Conservation (phyloP, 2,329 filamentous ascomycete genomes). For the Ophiostoma montium region DNA sequence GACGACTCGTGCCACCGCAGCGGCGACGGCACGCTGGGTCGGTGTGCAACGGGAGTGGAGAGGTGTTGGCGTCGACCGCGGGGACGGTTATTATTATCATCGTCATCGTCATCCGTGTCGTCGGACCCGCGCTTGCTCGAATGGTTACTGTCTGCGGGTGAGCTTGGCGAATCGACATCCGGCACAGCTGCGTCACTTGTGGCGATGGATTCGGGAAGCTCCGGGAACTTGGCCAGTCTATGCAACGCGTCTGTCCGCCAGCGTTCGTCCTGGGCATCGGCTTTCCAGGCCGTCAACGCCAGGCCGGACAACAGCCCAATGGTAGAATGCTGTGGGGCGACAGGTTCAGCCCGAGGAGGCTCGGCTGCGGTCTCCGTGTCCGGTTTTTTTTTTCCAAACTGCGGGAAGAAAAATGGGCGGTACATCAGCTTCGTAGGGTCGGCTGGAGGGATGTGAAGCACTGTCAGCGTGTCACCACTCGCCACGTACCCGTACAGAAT, state of each 20-base stretch:
- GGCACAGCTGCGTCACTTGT: background rate
- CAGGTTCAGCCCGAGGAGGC: no score
- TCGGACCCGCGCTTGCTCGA: background rate
- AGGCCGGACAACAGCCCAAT: background rate
- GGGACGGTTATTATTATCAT: background rate
- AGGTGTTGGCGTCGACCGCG: background rate
- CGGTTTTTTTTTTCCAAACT: background rate
- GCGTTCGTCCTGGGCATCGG: background rate
- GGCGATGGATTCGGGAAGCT: background rate
- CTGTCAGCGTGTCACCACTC: slow-evolving; percentile 4
- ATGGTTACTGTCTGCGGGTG: background rate
- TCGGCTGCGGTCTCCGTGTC: no score
- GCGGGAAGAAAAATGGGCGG: background rate
- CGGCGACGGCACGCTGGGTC: background rate
- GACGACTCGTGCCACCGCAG: background rate
- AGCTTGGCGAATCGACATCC: background rate
- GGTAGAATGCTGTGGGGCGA: background rate
- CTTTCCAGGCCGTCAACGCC: background rate
- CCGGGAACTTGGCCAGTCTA: background rate
- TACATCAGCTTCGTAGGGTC: background rate
- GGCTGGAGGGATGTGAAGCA: slow-evolving; percentile 2
- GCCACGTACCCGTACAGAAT: slow-evolving; percentile 6
- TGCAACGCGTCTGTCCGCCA: background rate
- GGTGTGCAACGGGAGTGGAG: background rate
- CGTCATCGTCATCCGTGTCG: background rate